These are phyloP conservation scores for Blastocrithidia nonstop DNA, from an alignment of 208 protist genomes.

Conservation along the genomic window DNA sequence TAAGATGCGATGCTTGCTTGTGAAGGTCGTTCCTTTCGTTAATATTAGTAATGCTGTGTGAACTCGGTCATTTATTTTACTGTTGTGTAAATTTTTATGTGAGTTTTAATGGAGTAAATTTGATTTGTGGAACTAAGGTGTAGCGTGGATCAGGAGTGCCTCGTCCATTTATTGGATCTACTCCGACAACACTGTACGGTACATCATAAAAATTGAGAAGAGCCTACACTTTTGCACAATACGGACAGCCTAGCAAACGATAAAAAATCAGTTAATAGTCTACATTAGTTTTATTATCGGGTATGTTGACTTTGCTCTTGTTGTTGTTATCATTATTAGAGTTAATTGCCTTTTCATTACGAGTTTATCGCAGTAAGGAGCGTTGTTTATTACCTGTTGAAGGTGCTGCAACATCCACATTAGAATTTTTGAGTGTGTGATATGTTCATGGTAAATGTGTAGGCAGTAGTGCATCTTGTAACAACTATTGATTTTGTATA, in stretches of 20 bases:
- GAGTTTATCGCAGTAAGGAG: too few species aligned
- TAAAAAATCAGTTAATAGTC: slow-evolving; percentile 46
- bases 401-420: too few species aligned
- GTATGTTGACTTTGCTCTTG: background rate
- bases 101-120: too few species aligned
- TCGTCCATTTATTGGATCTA: slow-evolving; percentile 51
- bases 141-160: slow-evolving; percentile 54
- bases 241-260: slow-evolving; percentile 65
- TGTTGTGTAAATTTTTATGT: too few species aligned
- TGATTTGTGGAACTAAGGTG: slow-evolving; percentile 53
- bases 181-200: slow-evolving; percentile 37
- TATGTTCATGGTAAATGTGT: slow-evolving; percentile 36
- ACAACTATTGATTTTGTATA: slow-evolving; percentile 21
- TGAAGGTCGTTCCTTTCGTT: too few species aligned
- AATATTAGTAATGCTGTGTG: too few species aligned
- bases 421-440: too few species aligned
- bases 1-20: too few species aligned
- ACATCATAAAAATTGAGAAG: slow-evolving; percentile 50
- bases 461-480: slow-evolving; percentile 20
- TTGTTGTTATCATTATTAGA: too few species aligned
- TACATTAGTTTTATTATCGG: slow-evolving; percentile 5
- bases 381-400: too few species aligned
- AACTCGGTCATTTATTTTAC: too few species aligned
- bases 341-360: too few species aligned
- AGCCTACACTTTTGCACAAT: slow-evolving; percentile 72